Conservation (phyloP, 176 grass and related monocot genomes). For the Carex kokanica region DNA sequence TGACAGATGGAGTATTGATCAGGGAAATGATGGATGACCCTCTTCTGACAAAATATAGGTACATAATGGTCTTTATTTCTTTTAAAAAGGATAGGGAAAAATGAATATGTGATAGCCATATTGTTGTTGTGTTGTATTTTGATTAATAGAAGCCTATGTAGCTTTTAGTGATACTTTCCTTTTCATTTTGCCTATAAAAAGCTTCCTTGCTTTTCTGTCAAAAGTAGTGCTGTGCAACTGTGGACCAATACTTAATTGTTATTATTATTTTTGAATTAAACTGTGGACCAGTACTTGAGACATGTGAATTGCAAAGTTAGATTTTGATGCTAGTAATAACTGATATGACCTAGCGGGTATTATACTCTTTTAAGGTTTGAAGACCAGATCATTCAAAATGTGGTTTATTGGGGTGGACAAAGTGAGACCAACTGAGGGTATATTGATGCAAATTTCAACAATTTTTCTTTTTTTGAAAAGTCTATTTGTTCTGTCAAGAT, state of each 20-base stretch:
- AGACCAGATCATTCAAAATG: neutral
- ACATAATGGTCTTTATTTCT: neutral
- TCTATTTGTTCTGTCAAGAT: neutral
- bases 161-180: neutral
- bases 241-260: neutral
- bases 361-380: neutral
- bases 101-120: neutral
- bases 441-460: neutral
- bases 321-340: neutral
- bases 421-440: neutral
- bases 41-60: conserved; percentile 94
- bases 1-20: conserved; percentile 89
- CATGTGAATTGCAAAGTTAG: neutral
- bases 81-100: neutral
- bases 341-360: neutral
- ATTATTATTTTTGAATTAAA: neutral
- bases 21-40: conserved; percentile 99
- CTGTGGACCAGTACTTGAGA: neutral
- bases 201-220: neutral
- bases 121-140: conserved; percentile 9
- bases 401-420: neutral
- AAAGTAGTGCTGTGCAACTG: neutral
- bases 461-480: neutral
- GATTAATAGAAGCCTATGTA: neutral
- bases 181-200: neutral